Percentiles rank a stretch among this genome's conserved stretches.
Conservation (phyloP, 352 stramenopile genomes). For the Phytophthora syringae region DNA sequence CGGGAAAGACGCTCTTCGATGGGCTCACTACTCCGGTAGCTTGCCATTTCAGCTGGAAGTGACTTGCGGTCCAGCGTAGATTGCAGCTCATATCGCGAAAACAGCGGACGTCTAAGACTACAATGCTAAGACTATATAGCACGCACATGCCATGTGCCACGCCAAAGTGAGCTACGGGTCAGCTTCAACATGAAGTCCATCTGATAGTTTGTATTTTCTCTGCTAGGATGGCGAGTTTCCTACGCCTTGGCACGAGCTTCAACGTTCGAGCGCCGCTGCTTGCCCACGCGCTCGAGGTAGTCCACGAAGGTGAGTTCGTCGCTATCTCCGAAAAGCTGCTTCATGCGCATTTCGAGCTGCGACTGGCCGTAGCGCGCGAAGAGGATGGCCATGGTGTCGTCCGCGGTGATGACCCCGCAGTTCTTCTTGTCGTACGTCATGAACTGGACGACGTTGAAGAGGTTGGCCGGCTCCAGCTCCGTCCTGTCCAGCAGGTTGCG, state of each 20-base stretch:
- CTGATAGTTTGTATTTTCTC: slow-evolving; percentile 17
- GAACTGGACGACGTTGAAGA: slow-evolving; percentile 98
- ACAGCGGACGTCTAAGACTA: no score
- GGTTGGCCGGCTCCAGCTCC: slow-evolving; percentile 94
- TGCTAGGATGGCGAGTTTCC: neutral
- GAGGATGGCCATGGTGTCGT: slow-evolving; percentile 99
- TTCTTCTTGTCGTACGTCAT: slow-evolving; percentile 98
- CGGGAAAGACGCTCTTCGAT: slow-evolving; percentile 15
- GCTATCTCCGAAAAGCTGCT: slow-evolving; percentile 91
- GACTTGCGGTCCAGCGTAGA: no score
- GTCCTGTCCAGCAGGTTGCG: slow-evolving; percentile 96
- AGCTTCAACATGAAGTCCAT: neutral
- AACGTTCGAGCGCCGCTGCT: slow-evolving; percentile 72
- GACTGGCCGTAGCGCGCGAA: slow-evolving; percentile 93
- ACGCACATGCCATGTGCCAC: no score
- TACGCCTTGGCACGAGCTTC: slow-evolving; percentile 61
- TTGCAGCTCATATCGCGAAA: no score
- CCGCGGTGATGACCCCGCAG: slow-evolving; percentile 94
- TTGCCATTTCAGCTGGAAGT: no score
- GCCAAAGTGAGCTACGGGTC: no score
- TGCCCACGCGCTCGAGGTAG: slow-evolving; percentile 77
- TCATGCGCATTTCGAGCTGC: slow-evolving; percentile 92
- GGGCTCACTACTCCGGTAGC: no score
- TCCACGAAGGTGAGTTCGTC: slow-evolving; percentile 84
- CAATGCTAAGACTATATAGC: no score